A percentile compares a stretch with the other conserved stretches of the same genome.
Conservation (phyloP, 78 protist genomes). For the Guillardia theta region DNA sequence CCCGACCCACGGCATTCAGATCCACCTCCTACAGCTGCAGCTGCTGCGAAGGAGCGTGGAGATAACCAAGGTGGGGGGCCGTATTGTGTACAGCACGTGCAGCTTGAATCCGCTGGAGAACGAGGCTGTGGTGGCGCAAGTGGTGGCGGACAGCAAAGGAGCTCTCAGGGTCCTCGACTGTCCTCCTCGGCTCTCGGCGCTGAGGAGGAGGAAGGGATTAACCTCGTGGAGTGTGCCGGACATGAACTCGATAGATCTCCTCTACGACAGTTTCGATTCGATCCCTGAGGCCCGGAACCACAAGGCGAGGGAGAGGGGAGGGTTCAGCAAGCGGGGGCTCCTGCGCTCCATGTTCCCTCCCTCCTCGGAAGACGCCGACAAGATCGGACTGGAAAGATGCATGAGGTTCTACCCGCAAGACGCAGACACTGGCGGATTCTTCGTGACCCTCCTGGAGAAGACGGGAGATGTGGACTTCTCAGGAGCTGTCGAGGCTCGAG, state of each 20-base stretch:
- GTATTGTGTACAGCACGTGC: slow-evolving; percentile 97
- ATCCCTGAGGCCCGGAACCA: neutral
- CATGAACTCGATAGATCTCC: neutral
- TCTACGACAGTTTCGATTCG: neutral
- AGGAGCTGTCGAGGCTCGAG: neutral
- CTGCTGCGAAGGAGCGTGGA: slow-evolving; percentile 60
- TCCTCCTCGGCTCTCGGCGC: neutral
- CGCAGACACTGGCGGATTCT: slow-evolving; percentile 96
- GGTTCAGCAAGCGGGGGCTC: neutral
- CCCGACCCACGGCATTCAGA: slow-evolving; percentile 13
- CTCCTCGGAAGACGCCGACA: slow-evolving; percentile 60
- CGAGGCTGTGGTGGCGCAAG: slow-evolving; percentile 93
- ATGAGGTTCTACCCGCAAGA: slow-evolving; percentile 93
- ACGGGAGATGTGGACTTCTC: neutral
- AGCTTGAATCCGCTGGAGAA: slow-evolving; percentile 95
- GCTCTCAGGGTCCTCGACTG: neutral
- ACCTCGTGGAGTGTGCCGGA: neutral
- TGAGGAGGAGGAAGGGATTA: neutral
- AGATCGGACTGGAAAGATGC: slow-evolving; percentile 67
- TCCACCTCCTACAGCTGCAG: slow-evolving; percentile 54
- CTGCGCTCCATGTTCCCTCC: neutral
- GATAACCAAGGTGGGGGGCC: slow-evolving; percentile 86
- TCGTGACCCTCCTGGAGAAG: slow-evolving; percentile 84
- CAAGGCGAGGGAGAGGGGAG: neutral
- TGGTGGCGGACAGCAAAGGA: slow-evolving; percentile 46